These are phyloP conservation scores for Phylloporus sp. DNA, from an alignment of 768 basidiomycete species.

Conservation along the genomic window DNA sequence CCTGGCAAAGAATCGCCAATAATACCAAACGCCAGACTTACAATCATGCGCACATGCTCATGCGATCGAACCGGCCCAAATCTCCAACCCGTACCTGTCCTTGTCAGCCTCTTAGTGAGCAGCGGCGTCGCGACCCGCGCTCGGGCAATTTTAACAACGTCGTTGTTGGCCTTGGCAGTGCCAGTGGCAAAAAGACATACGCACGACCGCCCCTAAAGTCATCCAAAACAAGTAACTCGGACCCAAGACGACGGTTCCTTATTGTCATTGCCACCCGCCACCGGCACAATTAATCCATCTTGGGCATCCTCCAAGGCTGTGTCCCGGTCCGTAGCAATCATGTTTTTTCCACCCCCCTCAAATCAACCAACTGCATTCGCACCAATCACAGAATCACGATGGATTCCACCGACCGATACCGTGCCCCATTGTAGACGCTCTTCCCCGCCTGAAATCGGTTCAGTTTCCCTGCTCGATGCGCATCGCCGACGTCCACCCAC, in stretches of 20 bases:
- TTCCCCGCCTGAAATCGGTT: conserved; percentile 62
- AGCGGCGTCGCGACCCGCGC: conserved; percentile 16
- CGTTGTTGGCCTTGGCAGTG: conserved; percentile 9
- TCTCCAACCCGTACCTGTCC: conserved; percentile 7
- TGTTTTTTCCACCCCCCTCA: conserved; percentile 6
- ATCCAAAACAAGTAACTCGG: neutral
- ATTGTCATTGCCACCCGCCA: conserved; percentile 35
- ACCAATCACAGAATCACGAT: conserved; percentile 53
- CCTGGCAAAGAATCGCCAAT: conserved; percentile 14
- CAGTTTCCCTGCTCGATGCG: conserved; percentile 16
- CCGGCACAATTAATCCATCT: conserved; percentile 22
- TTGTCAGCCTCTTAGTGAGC: conserved; percentile 5
- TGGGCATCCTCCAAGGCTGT: conserved; percentile 15
- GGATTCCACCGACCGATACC: conserved; percentile 55
- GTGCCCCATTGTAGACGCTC: conserved; percentile 77
- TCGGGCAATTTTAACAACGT: conserved; percentile 12
- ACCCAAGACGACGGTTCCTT: conserved; percentile 12
- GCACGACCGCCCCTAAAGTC: conserved; percentile 22
- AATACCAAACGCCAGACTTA: conserved; percentile 13
- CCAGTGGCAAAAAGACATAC: neutral
- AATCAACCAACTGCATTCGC: conserved; percentile 4
- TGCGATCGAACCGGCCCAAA: conserved; percentile 5
- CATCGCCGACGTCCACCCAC: conserved; percentile 46
- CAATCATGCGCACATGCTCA: neutral
- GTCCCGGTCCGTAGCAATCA: conserved; percentile 11